A percentile compares a stretch with the other conserved stretches of the same genome.
Evolutionary conservation across 306 rosid genomes (phyloP).

Genomic region (Astragalus glycyphyllos): DNA sequence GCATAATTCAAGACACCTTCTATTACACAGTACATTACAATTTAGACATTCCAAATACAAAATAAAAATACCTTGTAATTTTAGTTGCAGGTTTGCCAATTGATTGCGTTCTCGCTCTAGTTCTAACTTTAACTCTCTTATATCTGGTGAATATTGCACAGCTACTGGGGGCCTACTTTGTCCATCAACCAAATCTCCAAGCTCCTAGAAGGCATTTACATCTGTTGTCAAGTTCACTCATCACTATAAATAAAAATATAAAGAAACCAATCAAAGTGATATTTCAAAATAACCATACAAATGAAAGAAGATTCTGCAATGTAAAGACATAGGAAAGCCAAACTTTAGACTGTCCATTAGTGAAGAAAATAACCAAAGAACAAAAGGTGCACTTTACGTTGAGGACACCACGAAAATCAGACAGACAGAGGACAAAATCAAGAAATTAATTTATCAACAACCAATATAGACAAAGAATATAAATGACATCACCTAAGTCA

Average conservation of each 20-base stretch:
- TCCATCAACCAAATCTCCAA: slow-evolving; percentile 71
- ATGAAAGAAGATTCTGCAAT: not conserved
- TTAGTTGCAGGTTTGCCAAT: slow-evolving; percentile 53
- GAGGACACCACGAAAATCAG: slow-evolving; percentile 3
- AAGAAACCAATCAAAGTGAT: not conserved
- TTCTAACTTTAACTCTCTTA: slow-evolving; percentile 62
- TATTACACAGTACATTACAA: slow-evolving; percentile 7
- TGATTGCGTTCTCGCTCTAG: slow-evolving; percentile 65
- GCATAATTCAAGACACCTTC: slow-evolving; percentile 14
- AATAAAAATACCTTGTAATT: slow-evolving; percentile 59
- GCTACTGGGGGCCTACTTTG: slow-evolving; percentile 52
- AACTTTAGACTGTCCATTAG: not conserved
- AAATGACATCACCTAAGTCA: slow-evolving; percentile 21
- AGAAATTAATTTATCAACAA: slow-evolving; percentile 1
- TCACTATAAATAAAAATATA: slow-evolving; percentile 59
- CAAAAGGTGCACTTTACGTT: not conserved
- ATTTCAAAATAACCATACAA: slow-evolving; percentile 23
- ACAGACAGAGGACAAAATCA: not conserved
- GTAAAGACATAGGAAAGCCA: not conserved
- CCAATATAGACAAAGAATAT: not conserved
- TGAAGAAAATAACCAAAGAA: not conserved
- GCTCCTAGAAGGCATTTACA: slow-evolving; percentile 99
- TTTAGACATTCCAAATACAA: slow-evolving; percentile 38
- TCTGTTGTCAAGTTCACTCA: slow-evolving; percentile 96
- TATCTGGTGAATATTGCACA: slow-evolving; percentile 53